Base-by-base conservation (phyloP, 2,329 filamentous ascomycete genomes). In the Penicillium sp. region DNA sequence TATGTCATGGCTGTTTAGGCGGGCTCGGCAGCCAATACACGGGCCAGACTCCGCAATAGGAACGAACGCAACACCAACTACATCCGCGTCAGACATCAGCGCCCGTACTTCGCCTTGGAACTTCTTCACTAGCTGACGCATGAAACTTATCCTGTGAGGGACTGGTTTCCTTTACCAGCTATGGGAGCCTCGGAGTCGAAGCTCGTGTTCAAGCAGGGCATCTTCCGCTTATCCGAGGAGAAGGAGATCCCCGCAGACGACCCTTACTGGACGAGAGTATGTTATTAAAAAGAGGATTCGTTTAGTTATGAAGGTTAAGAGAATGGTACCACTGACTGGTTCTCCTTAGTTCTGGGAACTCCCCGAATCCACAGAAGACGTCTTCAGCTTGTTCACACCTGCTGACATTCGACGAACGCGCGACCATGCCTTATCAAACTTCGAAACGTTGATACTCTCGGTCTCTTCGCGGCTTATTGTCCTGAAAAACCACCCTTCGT, bases 151-250 rank as follows among this genome's bases (percentile, higher is more conserved):
- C 52, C 58, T 55, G 59, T 71, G 62, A 73, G 62, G 55, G 57
- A 59, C 62, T 61, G 53, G 57, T 63, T 59, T 64, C 60, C 65
- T 68, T 41, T 41, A 41, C 39, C 64, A 72, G 60, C 70, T 55
- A 99, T 99, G 95, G 95, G 95, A 77, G 93, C 93, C 73, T 97
- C 93, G 78, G 93, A 98, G 80, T 98, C 93, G 70, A 98, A 98
- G 84, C 87, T 98, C 73, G 91, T 93, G 73, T 98, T 99, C 84
- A 98, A 97, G 79, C 91, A 96, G 79, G 93, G 93, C 78, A 96
- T 98, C 80, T 97, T 98, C 81, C 87, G 90, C 72, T 86, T 99
- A 58, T 95, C 92, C n/a, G 92, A 96, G 75, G 90, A 96, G 74
- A 87, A 88, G 64, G 84, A 90, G 73, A 97, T 98, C 71, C 84